A percentile compares a stretch with the other conserved stretches of the same genome.
Evolutionary conservation across 495 filamentous ascomycete genomes (phyloP).

Genomic region (Penicillium subrubescens): DNA sequence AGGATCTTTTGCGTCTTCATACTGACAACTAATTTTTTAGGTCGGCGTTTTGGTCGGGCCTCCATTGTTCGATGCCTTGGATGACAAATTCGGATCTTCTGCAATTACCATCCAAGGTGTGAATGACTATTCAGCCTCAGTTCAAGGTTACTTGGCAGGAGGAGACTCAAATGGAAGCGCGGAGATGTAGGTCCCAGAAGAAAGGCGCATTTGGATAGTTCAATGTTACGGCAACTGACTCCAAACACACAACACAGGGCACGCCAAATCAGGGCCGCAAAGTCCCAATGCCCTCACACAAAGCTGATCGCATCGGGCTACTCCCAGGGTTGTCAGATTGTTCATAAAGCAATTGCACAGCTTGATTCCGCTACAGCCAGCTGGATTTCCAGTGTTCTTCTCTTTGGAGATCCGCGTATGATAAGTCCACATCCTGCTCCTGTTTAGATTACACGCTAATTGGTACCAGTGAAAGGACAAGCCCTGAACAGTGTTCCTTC

Average conservation of each 20-base stretch:
- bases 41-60: not conserved
- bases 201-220: not conserved
- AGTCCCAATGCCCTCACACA: not conserved
- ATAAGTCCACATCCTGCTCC: not conserved
- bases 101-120: constrained; percentile 45
- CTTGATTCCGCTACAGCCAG: constrained; percentile 22
- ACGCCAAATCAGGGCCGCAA: not conserved
- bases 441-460: not conserved
- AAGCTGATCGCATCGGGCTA: constrained; percentile 1
- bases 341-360: constrained; percentile 9
- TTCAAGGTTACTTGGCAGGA: constrained; percentile 39
- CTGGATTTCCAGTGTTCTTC: constrained; percentile 32
- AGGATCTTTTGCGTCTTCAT: not conserved
- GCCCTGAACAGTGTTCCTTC: not conserved
- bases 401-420: constrained; percentile 39
- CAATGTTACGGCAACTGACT: not conserved
- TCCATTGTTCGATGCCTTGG: constrained; percentile 1
- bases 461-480: not conserved
- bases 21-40: not conserved
- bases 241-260: not conserved
- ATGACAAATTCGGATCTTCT: constrained; percentile 19
- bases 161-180: constrained; percentile 25
- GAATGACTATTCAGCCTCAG: constrained; percentile 35
- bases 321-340: constrained; percentile 1
- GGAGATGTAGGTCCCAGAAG: not conserved